Percentiles rank a stretch among this genome's conserved stretches.
phyloP scores from a whole-genome alignment of 495 filamentous ascomycete species.

The Podospora didyma region DNA sequence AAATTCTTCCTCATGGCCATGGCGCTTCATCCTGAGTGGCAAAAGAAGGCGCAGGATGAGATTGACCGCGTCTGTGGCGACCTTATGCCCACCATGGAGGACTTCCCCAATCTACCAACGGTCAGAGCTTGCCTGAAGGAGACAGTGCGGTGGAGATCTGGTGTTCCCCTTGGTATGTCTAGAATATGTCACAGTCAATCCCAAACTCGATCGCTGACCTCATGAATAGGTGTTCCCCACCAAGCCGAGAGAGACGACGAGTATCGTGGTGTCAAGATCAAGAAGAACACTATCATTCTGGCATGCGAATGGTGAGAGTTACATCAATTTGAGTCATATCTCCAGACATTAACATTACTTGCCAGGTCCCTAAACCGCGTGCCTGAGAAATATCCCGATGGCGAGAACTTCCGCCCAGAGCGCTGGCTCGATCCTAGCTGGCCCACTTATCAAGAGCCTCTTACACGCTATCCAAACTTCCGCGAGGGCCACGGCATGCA shows the following conservation, averaged over 20 bases:
- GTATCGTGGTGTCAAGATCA: slow-evolving; percentile 47
- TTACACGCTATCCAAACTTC: slow-evolving; percentile 48
- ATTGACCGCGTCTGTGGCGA: slow-evolving; percentile 56
- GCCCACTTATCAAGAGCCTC: slow-evolving; percentile 52
- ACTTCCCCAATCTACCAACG: slow-evolving; percentile 44
- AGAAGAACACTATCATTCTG: slow-evolving; percentile 48
- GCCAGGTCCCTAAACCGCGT: slow-evolving; percentile 49
- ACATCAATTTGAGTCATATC: not conserved
- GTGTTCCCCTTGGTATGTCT: slow-evolving; percentile 41
- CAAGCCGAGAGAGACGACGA: slow-evolving; percentile 48
- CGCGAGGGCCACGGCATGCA: slow-evolving; percentile 47
- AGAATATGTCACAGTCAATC: not conserved
- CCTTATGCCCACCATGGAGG: slow-evolving; percentile 43
- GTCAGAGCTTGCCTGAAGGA: slow-evolving; percentile 59
- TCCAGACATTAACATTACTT: not conserved
- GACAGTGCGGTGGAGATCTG: slow-evolving; percentile 56
- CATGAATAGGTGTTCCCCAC: slow-evolving; percentile 44
- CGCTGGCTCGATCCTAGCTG: slow-evolving; percentile 50
- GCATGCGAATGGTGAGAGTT: slow-evolving; percentile 50
- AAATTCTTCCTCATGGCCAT: slow-evolving; percentile 50
- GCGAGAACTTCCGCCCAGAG: slow-evolving; percentile 51
- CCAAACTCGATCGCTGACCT: slow-evolving; percentile 6
- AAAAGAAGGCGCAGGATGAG: slow-evolving; percentile 51
- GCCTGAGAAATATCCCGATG: slow-evolving; percentile 45
- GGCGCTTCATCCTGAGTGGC: slow-evolving; percentile 43